Evolutionary conservation across 495 filamentous ascomycete genomes (phyloP).

Genomic region (Copromyces sp.): DNA sequence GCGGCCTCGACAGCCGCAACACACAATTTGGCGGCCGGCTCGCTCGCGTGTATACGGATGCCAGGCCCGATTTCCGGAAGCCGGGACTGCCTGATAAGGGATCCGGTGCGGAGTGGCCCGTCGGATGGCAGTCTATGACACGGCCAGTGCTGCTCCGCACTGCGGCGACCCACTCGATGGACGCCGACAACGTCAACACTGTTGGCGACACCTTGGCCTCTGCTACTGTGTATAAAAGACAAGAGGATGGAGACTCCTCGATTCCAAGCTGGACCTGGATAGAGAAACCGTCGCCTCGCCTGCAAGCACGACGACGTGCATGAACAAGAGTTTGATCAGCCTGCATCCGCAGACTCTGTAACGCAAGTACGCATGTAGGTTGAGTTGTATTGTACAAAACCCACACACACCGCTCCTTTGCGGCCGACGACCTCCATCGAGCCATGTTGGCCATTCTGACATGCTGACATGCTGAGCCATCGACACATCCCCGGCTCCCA

Average conservation of each 20-base stretch:
- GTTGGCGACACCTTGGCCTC: background rate
- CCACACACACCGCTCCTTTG: background rate
- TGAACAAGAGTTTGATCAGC: background rate
- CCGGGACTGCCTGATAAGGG: background rate
- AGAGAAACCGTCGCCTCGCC: background rate
- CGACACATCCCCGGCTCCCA: background rate
- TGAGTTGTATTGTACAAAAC: background rate
- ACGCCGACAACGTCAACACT: background rate
- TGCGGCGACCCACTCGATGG: background rate
- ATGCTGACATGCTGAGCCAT: background rate
- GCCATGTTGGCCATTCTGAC: background rate
- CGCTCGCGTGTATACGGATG: background rate
- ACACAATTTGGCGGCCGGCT: background rate
- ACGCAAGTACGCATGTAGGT: constrained; percentile 1
- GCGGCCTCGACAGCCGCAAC: background rate
- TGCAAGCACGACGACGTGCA: background rate
- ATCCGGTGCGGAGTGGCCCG: background rate
- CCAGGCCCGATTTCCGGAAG: background rate
- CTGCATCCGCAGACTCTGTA: background rate
- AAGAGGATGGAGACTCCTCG: background rate
- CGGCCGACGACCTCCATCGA: background rate
- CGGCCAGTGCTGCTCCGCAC: background rate
- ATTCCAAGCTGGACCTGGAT: background rate
- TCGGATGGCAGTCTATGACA: background rate
- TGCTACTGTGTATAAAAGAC: background rate